Evolutionary conservation across 1,139 yeast species (phyloP), one percentile per base, ranked within the genome.

Genomic region (Kodamaea suecica): DNA sequence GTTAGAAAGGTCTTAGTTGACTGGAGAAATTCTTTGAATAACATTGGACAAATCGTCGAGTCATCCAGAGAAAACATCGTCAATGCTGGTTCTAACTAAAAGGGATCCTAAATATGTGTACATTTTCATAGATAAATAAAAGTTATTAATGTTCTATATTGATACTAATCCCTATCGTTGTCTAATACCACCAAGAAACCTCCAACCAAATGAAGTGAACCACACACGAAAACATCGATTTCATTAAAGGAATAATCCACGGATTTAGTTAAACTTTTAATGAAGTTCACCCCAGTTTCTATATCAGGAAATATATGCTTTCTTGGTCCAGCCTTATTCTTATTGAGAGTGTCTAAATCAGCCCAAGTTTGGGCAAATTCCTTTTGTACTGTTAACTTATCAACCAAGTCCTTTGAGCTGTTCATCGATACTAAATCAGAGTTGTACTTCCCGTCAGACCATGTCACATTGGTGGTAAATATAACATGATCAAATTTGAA

Each of bases 181-280:
- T 86, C 95, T 34, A 86, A 66, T 5, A 90, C 97, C 2, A 88
- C 92, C 33, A 92, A 65, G 40, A 92, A 75, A 0, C 98, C 98
- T 13, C 99, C 98, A 8, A 92, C 95, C 37, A 94, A 66, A 57
- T 90, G 96, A 43, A 94, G 66, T 16, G 97, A 90, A 2, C 99
- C 99, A 42, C 95, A 85, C 1, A 88, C 97, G 61, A 88, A 82
- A 1, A 88, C 95, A 45, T 88, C 90, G 14, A 80, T 63, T 10
- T 45, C 52, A 16, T 43, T 40, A 3, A 61, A 68, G 3, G 38
- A 24, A 33, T 37, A 36, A 26, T 39, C 49, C 29, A 31, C 40
- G 3, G 46, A 40, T 13, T 59, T 60, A 41, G 59, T 73, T 54
- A 53, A 76, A 50, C 58, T 59, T 43, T 72, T 66, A 36, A 76